phyloP scores from a whole-genome alignment of 805 yeast species.

The Starmerella bombi region DNA sequence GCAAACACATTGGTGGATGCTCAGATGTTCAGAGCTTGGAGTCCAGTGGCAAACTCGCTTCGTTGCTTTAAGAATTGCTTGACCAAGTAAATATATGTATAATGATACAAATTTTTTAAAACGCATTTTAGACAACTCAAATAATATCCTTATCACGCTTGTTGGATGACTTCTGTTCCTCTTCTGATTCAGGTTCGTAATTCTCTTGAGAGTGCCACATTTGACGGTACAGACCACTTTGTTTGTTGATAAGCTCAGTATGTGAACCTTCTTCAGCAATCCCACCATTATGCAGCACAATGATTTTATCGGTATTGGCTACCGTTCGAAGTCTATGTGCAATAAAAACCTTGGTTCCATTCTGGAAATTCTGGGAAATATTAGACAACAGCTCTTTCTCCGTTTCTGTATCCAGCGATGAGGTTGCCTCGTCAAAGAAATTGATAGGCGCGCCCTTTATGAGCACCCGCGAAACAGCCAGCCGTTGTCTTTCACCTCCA shows the following conservation, averaged over 20 bases:
- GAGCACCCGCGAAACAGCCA: conserved; percentile 85
- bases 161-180: background rate
- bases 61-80: conserved; percentile 21
- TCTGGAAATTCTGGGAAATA: conserved; percentile 50
- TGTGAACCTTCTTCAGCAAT: conserved; percentile 89
- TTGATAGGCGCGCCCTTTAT: conserved; percentile 78
- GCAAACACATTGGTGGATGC: conserved; percentile 93
- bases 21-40: conserved; percentile 68
- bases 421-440: conserved; percentile 91
- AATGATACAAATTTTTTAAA: background rate
- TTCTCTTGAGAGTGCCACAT: conserved; percentile 91
- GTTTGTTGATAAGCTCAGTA: conserved; percentile 39
- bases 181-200: conserved; percentile 29
- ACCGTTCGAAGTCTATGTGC: conserved; percentile 91
- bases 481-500: conserved; percentile 96
- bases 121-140: no score
- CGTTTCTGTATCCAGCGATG: conserved; percentile 92
- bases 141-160: background rate
- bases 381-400: conserved; percentile 74
- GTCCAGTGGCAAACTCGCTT: conserved; percentile 46
- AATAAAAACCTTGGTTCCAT: conserved; percentile 72
- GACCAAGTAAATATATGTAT: background rate
- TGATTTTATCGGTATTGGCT: conserved; percentile 85
- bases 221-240: conserved; percentile 54
- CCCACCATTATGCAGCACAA: conserved; percentile 63